Evolutionary conservation across 2,329 filamentous ascomycete genomes (phyloP).

Genomic region (Knufia fluminis): DNA sequence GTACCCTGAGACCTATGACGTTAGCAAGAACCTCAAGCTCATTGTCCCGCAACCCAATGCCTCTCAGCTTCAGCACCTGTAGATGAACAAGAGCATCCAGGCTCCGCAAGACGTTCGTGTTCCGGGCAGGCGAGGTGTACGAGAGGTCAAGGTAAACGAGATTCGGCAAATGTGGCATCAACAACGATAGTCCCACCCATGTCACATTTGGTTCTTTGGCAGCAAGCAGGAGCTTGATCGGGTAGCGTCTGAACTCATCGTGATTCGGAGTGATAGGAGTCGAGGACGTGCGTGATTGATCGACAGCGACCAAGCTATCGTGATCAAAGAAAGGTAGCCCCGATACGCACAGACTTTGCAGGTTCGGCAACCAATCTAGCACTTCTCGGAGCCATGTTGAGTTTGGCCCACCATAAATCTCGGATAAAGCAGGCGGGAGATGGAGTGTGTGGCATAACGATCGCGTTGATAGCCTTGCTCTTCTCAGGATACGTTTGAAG

Average conservation of each 20-base stretch:
- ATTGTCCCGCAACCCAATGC: conserved; percentile 44
- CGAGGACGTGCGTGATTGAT: conserved; percentile 5
- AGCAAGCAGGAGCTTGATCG: conserved; percentile 47
- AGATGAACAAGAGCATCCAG: conserved; percentile 41
- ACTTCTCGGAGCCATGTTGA: conserved; percentile 52
- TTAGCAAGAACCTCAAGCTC: conserved; percentile 45
- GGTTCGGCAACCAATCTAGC: conserved; percentile 47
- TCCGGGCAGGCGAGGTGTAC: conserved; percentile 41
- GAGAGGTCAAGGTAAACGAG: conserved; percentile 53
- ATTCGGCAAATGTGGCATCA: conserved; percentile 43
- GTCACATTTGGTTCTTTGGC: conserved; percentile 51
- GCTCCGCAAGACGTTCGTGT: conserved; percentile 39
- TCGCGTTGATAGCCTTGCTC: conserved; percentile 44
- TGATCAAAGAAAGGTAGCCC: conserved; percentile 55
- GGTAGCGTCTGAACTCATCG: conserved; percentile 28
- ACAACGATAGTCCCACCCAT: conserved; percentile 43
- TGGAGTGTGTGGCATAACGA: conserved; percentile 53
- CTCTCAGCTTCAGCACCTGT: conserved; percentile 48
- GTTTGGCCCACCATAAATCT: conserved; percentile 51
- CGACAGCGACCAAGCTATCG: conserved; percentile 43
- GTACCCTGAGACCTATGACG: conserved; percentile 43
- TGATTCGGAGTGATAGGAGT: conserved; percentile 10
- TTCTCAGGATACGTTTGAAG: conserved; percentile 49
- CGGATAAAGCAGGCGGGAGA: conserved; percentile 50
- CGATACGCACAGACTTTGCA: conserved; percentile 52